Percentiles rank a stretch among this genome's conserved stretches.
Conservation (phyloP, 1,284 basidiomycete species). For the Tilletiopsis washingtonensis region DNA sequence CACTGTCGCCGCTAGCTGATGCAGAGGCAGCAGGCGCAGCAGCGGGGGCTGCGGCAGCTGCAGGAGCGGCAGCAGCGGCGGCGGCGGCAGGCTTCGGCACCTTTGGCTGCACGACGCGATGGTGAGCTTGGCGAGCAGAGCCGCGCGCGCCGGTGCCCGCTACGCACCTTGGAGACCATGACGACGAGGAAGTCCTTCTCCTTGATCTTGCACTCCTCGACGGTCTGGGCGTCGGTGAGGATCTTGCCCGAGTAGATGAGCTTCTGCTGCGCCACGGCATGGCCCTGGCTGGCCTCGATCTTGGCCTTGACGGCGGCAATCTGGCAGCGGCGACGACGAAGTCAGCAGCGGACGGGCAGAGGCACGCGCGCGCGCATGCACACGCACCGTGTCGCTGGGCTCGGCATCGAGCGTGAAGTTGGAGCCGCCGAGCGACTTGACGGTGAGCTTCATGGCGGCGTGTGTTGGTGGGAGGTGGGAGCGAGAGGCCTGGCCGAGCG, state of each 20-base stretch:
- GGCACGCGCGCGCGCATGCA: not conserved
- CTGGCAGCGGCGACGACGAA: conserved; percentile 2
- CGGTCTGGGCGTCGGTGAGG: conserved; percentile 75
- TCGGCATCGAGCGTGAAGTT: conserved; percentile 45
- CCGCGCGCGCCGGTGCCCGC: not conserved
- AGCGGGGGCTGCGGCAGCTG: conserved; percentile 28
- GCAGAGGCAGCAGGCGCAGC: conserved; percentile 31
- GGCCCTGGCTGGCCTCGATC: conserved; percentile 70
- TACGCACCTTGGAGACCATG: conserved; percentile 85
- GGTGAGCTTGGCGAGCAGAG: not conserved
- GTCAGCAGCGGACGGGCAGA: not conserved
- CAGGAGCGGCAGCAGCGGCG: not conserved
- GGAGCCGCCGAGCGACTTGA: conserved; percentile 44
- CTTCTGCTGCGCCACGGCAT: conserved; percentile 71
- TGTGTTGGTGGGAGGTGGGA: too few relatives aligned
- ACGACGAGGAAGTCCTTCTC: conserved; percentile 98
- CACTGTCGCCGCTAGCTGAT: conserved; percentile 11
- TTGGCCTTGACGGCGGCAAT: conserved; percentile 73
- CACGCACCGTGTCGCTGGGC: conserved; percentile 30
- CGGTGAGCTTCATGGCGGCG: conserved; percentile 41
- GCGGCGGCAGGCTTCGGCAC: not conserved
- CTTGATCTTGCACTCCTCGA: conserved; percentile 84
- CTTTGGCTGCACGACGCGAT: not conserved
- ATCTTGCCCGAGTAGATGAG: conserved; percentile 96
- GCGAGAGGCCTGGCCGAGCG: too few relatives aligned